Conservation (phyloP, 805 yeast genomes). For the Myxozyma lipomycoides region DNA sequence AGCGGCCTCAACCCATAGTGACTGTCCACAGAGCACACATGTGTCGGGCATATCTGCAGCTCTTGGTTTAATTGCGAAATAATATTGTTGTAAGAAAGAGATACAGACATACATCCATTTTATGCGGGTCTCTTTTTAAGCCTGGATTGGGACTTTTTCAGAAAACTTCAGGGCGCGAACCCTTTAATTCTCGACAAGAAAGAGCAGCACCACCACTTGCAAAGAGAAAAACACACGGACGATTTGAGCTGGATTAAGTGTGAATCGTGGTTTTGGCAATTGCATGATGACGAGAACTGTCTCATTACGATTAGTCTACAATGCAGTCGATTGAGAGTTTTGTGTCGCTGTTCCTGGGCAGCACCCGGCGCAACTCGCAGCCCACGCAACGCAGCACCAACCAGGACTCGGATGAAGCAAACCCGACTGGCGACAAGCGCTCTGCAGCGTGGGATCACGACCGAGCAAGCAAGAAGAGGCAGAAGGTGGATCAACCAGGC, state of each 20-base stretch:
- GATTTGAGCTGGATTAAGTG: no score
- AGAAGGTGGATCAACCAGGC: background rate
- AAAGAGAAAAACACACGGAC: no score
- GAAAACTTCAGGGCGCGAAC: no score
- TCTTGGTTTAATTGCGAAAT: background rate
- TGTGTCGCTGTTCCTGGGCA: background rate
- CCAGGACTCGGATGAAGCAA: background rate
- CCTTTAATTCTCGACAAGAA: no score
- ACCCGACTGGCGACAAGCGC: background rate
- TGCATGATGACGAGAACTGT: no score
- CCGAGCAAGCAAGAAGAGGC: background rate
- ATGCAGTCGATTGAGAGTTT: background rate
- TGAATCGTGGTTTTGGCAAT: no score
- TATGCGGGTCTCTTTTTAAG: no score
- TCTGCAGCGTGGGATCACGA: background rate
- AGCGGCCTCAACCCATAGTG: slow-evolving; percentile 14
- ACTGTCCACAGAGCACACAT: slow-evolving; percentile 12
- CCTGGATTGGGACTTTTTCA: no score
- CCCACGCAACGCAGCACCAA: background rate
- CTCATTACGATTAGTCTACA: no score
- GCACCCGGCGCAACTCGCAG: background rate
- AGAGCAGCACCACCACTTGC: no score
- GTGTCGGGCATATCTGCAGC: no score
- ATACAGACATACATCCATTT: no score
- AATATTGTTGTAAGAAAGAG: background rate